Base-by-base conservation (phyloP, 768 basidiomycete species). In the Cystoderma amianthinum region DNA sequence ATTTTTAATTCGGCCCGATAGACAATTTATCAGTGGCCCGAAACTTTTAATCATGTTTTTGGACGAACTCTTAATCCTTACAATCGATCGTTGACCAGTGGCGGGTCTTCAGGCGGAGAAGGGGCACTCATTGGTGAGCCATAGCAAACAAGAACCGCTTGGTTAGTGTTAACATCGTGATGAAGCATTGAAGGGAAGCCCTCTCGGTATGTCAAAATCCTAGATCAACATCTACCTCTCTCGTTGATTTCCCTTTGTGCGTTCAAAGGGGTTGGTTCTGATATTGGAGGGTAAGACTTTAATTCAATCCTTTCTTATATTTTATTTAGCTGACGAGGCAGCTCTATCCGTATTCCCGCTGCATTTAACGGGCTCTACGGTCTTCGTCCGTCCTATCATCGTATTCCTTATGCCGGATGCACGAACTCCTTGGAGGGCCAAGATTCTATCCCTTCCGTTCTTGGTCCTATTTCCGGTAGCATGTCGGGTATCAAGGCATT, bases 71-170 rank as follows among this genome's bases (percentile, higher is more conserved):
- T 64, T 12, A 90, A 92, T 51, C 90, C 90, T 0, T 64, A 70
- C 54, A 89, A 91, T 54, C 74, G 82, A 7, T 68, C 69, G 13
- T 64, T 88, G 35, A 88, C 84, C 4, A 62, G 68, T 3, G 89
- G 90, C 9, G 91, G 91, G 1, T 91, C 87, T 0, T 86, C 83
- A 2, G 91, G 91, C 4, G 91, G 90, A 23, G 91, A 93, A 63
- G 85, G 84, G 32, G 85, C 89, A 1, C 69, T 93, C 5, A 50
- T 91, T 32, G 80, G 78, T 53, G 49, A 68, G 56, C 18, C 1
- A 4, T n/a, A 18, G 2, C 15, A 20, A 18, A 21, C n/a, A n/a
- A n/a, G 25, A 7, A n/a, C 25, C n/a, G 25, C 25, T n/a, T 28
- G 7, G n/a, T 28, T 28, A 28, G n/a, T 28, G 7, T 7, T 28